Evolutionary conservation across 2,329 filamentous ascomycete species (phyloP).

Genomic region (Hymenotorrendiella dingleyae): DNA sequence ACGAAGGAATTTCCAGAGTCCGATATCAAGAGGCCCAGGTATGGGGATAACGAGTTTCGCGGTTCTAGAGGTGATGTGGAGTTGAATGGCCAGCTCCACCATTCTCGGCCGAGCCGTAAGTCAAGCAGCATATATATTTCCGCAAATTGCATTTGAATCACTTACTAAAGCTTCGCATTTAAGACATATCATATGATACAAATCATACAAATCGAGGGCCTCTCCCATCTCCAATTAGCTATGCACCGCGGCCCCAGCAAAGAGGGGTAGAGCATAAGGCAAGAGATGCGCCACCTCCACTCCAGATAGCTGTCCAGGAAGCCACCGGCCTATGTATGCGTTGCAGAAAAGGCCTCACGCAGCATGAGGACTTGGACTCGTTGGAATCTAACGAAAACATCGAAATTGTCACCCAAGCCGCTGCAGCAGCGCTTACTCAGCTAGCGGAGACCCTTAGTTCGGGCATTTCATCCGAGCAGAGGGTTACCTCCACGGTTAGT

Average conservation of each 20-base stretch:
- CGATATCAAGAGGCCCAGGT: constrained; percentile 19
- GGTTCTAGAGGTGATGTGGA: constrained; percentile 10
- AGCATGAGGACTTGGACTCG: constrained; percentile 12
- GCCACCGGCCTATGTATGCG: constrained; percentile 18
- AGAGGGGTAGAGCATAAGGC: constrained; percentile 9
- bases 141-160: constrained; percentile 5
- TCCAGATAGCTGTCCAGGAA: constrained; percentile 10
- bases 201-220: constrained; percentile 11
- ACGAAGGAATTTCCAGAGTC: constrained; percentile 14
- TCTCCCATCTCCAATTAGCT: constrained; percentile 5
- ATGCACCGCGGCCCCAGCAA: constrained; percentile 1
- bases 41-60: constrained; percentile 21
- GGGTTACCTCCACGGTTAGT: constrained; percentile 25
- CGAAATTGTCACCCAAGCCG: constrained; percentile 19
- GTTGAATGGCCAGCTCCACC: constrained; percentile 13
- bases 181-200: constrained; percentile 15
- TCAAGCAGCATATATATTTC: not conserved
- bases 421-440: constrained; percentile 26
- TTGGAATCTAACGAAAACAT: constrained; percentile 20
- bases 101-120: constrained; percentile 17
- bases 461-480: constrained; percentile 22
- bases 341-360: constrained; percentile 20
- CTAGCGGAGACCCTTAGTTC: constrained; percentile 25
- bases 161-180: constrained; percentile 10
- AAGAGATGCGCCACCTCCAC: not conserved